Conservation (phyloP, 1,139 yeast species). For the Yamadazyma atlantica region DNA sequence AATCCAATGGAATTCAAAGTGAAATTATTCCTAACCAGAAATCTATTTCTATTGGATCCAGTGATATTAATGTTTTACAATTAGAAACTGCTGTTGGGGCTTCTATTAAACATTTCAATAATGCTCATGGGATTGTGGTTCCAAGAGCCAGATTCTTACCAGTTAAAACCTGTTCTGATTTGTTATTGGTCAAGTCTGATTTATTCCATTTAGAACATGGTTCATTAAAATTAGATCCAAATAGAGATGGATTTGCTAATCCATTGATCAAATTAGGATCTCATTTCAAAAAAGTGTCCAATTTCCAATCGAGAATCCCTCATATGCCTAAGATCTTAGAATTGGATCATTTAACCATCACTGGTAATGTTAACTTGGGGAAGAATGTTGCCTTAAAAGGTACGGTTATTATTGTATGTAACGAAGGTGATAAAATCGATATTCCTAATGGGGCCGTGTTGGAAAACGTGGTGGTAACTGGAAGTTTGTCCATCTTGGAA, state of each 20-base stretch:
- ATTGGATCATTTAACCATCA: slow-evolving; percentile 93
- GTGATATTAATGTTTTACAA: slow-evolving; percentile 84
- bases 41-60: slow-evolving; percentile 72
- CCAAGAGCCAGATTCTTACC: slow-evolving; percentile 98
- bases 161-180: slow-evolving; percentile 94
- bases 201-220: slow-evolving; percentile 91
- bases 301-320: slow-evolving; percentile 85
- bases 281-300: slow-evolving; percentile 92
- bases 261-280: slow-evolving; percentile 96
- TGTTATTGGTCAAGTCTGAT: slow-evolving; percentile 94
- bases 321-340: slow-evolving; percentile 96
- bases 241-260: slow-evolving; percentile 83
- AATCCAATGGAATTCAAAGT: slow-evolving; percentile 76
- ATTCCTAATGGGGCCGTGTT: slow-evolving; percentile 94
- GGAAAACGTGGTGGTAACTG: slow-evolving; percentile 96
- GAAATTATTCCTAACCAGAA: slow-evolving; percentile 96
- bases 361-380: slow-evolving; percentile 94
- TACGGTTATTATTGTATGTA: slow-evolving; percentile 95
- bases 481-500: slow-evolving; percentile 92
- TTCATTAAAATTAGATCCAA: slow-evolving; percentile 77
- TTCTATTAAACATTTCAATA: slow-evolving; percentile 91
- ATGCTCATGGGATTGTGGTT: slow-evolving; percentile 97
- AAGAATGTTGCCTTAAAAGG: slow-evolving; percentile 91
- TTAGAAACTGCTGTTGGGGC: slow-evolving; percentile 99
- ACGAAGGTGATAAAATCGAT: slow-evolving; percentile 94